Conservation (phyloP, 805 yeast genomes). For the Saturnispora dispora region DNA sequence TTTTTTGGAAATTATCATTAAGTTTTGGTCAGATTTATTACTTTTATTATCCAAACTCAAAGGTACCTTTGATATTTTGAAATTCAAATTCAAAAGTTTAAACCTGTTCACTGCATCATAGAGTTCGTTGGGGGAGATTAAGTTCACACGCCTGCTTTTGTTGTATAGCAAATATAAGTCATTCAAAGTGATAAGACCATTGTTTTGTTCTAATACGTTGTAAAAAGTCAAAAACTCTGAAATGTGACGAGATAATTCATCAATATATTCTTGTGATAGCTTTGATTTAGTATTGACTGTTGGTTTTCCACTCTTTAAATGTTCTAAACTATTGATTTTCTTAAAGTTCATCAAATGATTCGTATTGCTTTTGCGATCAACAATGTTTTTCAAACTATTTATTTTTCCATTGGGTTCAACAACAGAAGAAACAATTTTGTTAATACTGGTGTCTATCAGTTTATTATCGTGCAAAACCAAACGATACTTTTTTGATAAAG, state of each 20-base stretch:
- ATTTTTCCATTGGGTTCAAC: neutral
- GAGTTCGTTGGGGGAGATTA: conserved; percentile 64
- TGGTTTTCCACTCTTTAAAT: conserved; percentile 12
- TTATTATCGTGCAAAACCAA: conserved; percentile 15
- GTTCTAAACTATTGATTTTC: conserved; percentile 16
- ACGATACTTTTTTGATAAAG: conserved; percentile 41
- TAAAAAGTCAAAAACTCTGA: conserved; percentile 54
- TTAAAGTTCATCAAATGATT: conserved; percentile 15
- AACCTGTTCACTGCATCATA: conserved; percentile 51
- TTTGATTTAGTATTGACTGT: conserved; percentile 10
- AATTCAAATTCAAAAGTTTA: conserved; percentile 16
- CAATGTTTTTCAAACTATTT: conserved; percentile 9
- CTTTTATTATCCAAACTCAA: conserved; percentile 17
- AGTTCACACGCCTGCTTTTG: conserved; percentile 53
- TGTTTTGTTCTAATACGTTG: conserved; percentile 38
- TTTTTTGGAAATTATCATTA: conserved; percentile 23
- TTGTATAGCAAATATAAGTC: conserved; percentile 61
- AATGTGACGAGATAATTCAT: conserved; percentile 71
- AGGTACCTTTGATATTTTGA: conserved; percentile 38
- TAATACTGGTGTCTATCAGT: conserved; percentile 13
- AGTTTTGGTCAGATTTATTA: conserved; percentile 1
- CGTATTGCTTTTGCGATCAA: conserved; percentile 24
- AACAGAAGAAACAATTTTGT: conserved; percentile 18
- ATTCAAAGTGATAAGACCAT: conserved; percentile 51
- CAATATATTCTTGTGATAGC: conserved; percentile 26